A percentile compares a stretch with the other conserved stretches of the same genome.
These are phyloP conservation scores for Fusarium burgessii DNA, from an alignment of 2,329 filamentous ascomycete species.

Conservation along the genomic window DNA sequence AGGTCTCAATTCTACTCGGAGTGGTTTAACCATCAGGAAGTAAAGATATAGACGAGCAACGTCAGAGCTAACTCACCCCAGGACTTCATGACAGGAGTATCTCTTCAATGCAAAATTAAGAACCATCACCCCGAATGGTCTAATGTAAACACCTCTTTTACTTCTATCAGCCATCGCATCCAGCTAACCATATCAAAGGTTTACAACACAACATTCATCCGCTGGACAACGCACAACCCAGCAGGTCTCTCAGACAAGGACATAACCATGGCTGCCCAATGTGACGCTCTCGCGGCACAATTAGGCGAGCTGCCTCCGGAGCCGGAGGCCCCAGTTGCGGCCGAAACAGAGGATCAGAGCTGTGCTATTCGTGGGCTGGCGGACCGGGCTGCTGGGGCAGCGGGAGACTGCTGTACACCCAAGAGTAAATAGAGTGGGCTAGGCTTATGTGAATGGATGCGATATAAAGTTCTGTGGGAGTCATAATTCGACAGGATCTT, in stretches of 20 bases:
- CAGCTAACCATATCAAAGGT: conserved; percentile 58
- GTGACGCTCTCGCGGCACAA: conserved; percentile 68
- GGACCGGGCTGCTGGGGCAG: conserved; percentile 58
- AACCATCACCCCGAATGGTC: conserved; percentile 84
- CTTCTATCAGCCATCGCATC: background rate
- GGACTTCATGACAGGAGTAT: conserved; percentile 82
- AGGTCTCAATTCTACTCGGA: background rate
- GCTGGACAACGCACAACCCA: conserved; percentile 79
- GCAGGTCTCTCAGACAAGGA: conserved; percentile 74
- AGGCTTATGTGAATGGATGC: background rate
- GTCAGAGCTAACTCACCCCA: conserved; percentile 47
- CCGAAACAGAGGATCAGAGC: conserved; percentile 39
- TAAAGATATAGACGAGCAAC: background rate
- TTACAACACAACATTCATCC: conserved; percentile 76
- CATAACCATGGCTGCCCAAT: conserved; percentile 69
- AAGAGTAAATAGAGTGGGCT: conserved; percentile 51
- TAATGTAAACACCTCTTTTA: conserved; percentile 62
- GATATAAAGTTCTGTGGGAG: background rate
- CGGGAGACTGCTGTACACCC: conserved; percentile 67
- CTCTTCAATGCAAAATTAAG: conserved; percentile 73
- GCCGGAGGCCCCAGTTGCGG: conserved; percentile 38
- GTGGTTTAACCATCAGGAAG: background rate
- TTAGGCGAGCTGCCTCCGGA: conserved; percentile 65
- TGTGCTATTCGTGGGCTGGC: conserved; percentile 59
- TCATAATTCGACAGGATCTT: background rate